Percentiles rank a stretch among this genome's conserved stretches.
phyloP scores from a whole-genome alignment of 2,329 filamentous ascomycete species.

The Aspergillus sp. region DNA sequence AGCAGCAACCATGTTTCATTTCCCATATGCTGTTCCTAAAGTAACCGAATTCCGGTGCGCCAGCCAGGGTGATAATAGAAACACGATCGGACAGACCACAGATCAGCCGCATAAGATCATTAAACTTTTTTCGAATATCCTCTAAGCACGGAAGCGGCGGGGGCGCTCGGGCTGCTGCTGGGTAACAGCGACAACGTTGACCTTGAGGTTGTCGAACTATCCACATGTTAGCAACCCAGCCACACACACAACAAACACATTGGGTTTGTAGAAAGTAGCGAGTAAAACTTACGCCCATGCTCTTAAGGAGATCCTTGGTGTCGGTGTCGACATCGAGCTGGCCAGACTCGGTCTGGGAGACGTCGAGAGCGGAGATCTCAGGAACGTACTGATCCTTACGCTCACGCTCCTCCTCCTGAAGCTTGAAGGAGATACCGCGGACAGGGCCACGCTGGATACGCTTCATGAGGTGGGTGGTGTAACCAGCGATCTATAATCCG shows the following conservation, averaged over 20 bases:
- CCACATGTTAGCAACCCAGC: conserved; percentile 27
- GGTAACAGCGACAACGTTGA: conserved; percentile 89
- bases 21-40: conserved; percentile 34
- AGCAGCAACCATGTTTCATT: conserved; percentile 42
- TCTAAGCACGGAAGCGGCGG: conserved; percentile 57
- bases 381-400: conserved; percentile 99
- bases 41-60: conserved; percentile 26
- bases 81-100: conserved; percentile 28
- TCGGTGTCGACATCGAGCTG: conserved; percentile 93
- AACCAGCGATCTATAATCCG: conserved; percentile 79
- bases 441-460: conserved; percentile 99
- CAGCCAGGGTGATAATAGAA: conserved; percentile 21
- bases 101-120: conserved; percentile 32
- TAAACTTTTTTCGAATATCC: conserved; percentile 24
- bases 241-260: not conserved
- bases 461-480: conserved; percentile 99
- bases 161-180: conserved; percentile 88
- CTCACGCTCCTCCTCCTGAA: conserved; percentile 99
- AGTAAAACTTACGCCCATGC: conserved; percentile 79
- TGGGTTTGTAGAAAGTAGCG: not conserved
- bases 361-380: conserved; percentile 97
- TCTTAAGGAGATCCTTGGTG: conserved; percentile 99
- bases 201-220: conserved; percentile 95
- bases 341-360: conserved; percentile 87
- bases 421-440: conserved; percentile 99